phyloP scores from a whole-genome alignment of 768 basidiomycete species.

The Mycena rebaudengoi region DNA sequence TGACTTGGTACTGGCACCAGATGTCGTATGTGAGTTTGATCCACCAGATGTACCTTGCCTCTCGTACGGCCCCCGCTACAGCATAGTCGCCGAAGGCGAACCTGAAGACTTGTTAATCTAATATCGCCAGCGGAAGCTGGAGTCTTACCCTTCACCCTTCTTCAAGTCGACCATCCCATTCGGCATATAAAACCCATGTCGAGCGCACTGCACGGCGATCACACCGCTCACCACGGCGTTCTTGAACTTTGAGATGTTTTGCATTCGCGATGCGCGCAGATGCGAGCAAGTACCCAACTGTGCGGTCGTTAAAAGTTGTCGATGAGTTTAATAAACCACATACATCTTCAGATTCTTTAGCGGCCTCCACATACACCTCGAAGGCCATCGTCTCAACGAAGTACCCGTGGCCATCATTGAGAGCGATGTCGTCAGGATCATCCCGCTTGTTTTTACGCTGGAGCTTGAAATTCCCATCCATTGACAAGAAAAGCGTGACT shows the following conservation, averaged over 20 bases:
- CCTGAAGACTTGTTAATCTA: slow-evolving; percentile 24
- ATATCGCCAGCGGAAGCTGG: not conserved
- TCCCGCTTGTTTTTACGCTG: slow-evolving; percentile 35
- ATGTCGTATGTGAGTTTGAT: slow-evolving; percentile 40
- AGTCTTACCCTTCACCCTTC: slow-evolving; percentile 37
- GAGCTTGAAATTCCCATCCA: slow-evolving; percentile 38
- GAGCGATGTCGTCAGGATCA: slow-evolving; percentile 38
- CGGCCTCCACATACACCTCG: slow-evolving; percentile 24
- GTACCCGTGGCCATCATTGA: slow-evolving; percentile 35
- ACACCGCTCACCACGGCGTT: slow-evolving; percentile 36
- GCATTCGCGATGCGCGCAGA: slow-evolving; percentile 31
- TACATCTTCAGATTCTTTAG: no score
- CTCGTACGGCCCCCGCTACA: slow-evolving; percentile 20
- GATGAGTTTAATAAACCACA: no score
- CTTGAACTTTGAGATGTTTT: slow-evolving; percentile 36
- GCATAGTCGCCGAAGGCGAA: slow-evolving; percentile 33
- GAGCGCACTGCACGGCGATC: slow-evolving; percentile 35
- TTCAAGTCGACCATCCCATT: slow-evolving; percentile 34
- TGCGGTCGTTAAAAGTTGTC: no score
- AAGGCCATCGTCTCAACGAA: slow-evolving; percentile 30
- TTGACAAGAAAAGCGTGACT: slow-evolving; percentile 35
- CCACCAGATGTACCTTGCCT: slow-evolving; percentile 18
- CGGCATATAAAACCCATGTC: slow-evolving; percentile 33
- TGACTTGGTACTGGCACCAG: slow-evolving; percentile 34
- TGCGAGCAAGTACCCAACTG: slow-evolving; percentile 28